phyloP scores from a whole-genome alignment of 129 eudicot genomes.

The Oenanthe sinensis region DNA sequence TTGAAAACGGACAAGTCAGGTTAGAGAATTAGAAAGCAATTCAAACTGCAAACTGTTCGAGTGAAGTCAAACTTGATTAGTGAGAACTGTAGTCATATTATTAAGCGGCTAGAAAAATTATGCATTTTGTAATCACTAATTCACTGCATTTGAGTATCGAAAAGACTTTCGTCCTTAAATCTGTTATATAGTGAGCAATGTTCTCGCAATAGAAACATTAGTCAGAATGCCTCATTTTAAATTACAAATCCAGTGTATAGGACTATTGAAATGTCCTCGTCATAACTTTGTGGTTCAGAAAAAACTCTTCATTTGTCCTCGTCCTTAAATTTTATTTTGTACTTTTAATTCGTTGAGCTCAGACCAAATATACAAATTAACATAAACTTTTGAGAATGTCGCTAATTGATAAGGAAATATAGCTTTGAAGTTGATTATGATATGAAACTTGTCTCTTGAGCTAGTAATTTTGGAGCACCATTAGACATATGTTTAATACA shows the following conservation, averaged over 20 bases:
- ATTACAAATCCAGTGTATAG: not conserved
- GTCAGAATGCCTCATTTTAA: not conserved
- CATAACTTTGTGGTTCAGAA: not conserved
- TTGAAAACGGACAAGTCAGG: not conserved
- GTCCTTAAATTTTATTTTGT: not conserved
- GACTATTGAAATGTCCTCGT: not conserved
- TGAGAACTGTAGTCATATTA: not conserved
- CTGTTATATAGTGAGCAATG: too few relatives aligned
- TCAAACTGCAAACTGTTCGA: not conserved
- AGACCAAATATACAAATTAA: not conserved
- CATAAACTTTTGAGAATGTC: not conserved
- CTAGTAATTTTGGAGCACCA: not conserved
- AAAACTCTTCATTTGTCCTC: not conserved
- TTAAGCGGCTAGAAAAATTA: not conserved
- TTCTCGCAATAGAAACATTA: not conserved
- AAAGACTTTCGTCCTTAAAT: too few relatives aligned
- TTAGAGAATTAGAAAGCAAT: not conserved
- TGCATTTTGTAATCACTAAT: not conserved
- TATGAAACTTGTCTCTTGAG: not conserved
- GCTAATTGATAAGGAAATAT: not conserved
- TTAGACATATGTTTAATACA: too few relatives aligned
- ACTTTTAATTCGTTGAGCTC: not conserved
- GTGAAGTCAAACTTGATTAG: not conserved
- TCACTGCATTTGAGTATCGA: too few relatives aligned
- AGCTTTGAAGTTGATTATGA: not conserved